A percentile compares a stretch with the other conserved stretches of the same genome.
phyloP scores from a whole-genome alignment of 805 yeast species.

The Yarrowia sp. region DNA sequence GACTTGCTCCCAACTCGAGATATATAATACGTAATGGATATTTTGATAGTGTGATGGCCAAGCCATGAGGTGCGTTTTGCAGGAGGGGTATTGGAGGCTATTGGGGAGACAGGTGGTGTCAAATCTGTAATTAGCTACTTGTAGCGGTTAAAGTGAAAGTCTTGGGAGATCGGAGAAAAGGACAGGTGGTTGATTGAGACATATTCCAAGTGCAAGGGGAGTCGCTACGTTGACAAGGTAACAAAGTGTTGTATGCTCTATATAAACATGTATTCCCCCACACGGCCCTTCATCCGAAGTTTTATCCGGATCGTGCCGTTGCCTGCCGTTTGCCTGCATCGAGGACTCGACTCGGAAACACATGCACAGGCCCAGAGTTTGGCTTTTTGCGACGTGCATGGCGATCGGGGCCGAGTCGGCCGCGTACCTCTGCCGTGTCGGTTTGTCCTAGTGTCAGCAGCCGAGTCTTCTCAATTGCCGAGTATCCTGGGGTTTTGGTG shows the following conservation, averaged over 20 bases:
- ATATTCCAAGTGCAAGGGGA: no score
- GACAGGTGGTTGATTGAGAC: no score
- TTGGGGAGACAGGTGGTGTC: not conserved
- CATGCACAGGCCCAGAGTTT: conserved; percentile 18
- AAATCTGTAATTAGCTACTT: no score
- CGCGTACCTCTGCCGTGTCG: conserved; percentile 22
- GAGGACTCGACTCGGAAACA: conserved; percentile 5
- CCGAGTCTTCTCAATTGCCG: no score
- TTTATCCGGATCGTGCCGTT: conserved; percentile 16
- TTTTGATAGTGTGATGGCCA: conserved; percentile 23
- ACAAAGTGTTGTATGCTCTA: not conserved
- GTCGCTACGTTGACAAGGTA: no score
- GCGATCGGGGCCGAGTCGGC: conserved; percentile 34
- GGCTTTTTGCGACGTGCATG: conserved; percentile 20
- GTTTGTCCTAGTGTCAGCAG: not conserved
- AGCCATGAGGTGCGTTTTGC: conserved; percentile 10
- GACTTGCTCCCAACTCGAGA: conserved; percentile 20
- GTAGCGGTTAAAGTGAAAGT: no score
- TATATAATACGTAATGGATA: conserved; percentile 28
- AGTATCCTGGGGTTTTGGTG: no score
- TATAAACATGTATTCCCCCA: not conserved
- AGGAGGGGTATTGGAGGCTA: conserved; percentile 34
- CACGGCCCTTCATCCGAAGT: not conserved
- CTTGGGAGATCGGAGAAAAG: no score
- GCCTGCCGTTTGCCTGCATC: no score